phyloP scores from a whole-genome alignment of 768 basidiomycete genomes.

The Hemileccinum rubropunctum region DNA sequence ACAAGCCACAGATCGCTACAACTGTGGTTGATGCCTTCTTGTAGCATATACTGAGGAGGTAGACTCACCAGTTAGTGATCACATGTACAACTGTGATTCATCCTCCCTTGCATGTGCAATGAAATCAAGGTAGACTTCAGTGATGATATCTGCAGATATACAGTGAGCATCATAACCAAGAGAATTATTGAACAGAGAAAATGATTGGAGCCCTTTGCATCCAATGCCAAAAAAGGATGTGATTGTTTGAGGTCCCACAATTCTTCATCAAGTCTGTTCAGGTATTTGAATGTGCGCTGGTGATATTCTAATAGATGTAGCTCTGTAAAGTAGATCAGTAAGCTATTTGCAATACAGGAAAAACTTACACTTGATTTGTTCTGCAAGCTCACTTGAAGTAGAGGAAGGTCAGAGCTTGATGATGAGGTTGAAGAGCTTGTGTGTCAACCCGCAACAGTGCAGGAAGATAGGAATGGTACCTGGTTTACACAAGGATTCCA shows the following conservation, averaged over 20 bases:
- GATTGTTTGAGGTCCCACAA: too few relatives aligned
- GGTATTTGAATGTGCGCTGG: background rate
- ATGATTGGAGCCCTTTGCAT: too few relatives aligned
- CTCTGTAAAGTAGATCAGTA: background rate
- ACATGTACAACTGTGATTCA: background rate
- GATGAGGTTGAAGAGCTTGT: background rate
- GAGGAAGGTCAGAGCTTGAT: background rate
- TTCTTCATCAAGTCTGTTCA: too few relatives aligned
- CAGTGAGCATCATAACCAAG: background rate
- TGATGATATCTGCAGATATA: background rate
- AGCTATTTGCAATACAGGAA: too few relatives aligned
- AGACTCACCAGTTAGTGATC: too few relatives aligned
- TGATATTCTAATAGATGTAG: constrained; percentile 3
- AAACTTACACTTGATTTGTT: background rate
- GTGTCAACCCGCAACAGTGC: background rate
- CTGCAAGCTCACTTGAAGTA: background rate
- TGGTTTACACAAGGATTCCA: too few relatives aligned
- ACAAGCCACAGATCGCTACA: background rate
- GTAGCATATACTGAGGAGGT: background rate
- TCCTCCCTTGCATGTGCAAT: background rate
- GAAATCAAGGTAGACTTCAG: background rate
- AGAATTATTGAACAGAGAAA: too few relatives aligned
- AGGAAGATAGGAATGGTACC: too few relatives aligned
- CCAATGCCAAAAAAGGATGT: too few relatives aligned
- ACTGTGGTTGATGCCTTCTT: background rate